Conservation (phyloP, 129 eudicot species). For the Centrapalus pauciflorus region DNA sequence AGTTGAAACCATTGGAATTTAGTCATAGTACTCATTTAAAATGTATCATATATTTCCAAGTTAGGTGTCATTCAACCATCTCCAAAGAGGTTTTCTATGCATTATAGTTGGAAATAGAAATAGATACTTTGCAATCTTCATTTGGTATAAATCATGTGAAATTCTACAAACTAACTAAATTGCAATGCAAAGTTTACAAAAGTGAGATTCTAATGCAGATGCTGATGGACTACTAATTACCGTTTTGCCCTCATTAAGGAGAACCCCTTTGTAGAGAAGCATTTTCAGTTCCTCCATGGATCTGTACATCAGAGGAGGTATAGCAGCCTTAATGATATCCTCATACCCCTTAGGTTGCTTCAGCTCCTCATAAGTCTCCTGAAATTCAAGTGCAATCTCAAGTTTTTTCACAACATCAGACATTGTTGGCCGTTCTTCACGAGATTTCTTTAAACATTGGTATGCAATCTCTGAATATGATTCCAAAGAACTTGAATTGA, state of each 20-base stretch:
- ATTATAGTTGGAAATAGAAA: too few species aligned
- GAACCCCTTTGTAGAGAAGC: slow-evolving; percentile 1
- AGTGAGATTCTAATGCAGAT: too few species aligned
- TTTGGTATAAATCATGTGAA: too few species aligned
- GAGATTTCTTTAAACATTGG: not conserved
- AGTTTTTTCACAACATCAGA: slow-evolving; percentile 1
- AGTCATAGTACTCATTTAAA: too few species aligned
- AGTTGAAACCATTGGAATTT: too few species aligned
- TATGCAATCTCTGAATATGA: slow-evolving; percentile 5
- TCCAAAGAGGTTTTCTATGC: too few species aligned
- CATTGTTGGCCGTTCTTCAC: slow-evolving; percentile 16
- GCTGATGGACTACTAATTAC: too few species aligned
- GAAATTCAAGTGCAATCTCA: slow-evolving; percentile 1
- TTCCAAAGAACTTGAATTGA: slow-evolving; percentile 1
- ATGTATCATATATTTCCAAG: too few species aligned
- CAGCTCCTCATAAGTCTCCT: not conserved
- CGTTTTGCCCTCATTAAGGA: not conserved
- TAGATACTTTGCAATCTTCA: too few species aligned
- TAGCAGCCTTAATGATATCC: not conserved
- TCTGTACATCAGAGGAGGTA: not conserved
- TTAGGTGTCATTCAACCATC: too few species aligned
- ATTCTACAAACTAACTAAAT: too few species aligned
- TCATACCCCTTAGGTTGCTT: not conserved
- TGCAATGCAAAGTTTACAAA: too few species aligned
- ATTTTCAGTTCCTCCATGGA: not conserved